phyloP scores from a whole-genome alignment of 2,329 filamentous ascomycete genomes.

The Fusarium continuum region DNA sequence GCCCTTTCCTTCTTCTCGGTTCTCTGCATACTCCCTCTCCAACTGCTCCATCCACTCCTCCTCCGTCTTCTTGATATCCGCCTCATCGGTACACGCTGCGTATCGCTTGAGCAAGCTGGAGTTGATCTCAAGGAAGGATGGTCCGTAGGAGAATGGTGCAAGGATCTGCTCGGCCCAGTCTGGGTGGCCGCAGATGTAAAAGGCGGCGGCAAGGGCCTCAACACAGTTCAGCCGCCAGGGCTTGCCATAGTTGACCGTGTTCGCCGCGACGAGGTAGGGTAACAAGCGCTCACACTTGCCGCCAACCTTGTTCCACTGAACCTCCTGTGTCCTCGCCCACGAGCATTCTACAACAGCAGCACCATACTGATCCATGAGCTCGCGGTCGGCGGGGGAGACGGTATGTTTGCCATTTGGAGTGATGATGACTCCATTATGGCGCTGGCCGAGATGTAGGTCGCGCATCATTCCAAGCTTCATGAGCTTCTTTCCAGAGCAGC shows the following conservation, averaged over 20 bases:
- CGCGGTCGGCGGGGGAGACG: constrained; percentile 82
- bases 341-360: constrained; percentile 97
- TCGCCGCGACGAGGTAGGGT: constrained; percentile 95
- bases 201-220: constrained; percentile 91
- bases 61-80: constrained; percentile 83
- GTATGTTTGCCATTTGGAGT: constrained; percentile 92
- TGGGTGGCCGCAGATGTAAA: constrained; percentile 87
- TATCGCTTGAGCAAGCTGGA: constrained; percentile 82
- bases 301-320: constrained; percentile 90
- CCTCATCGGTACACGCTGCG: constrained; percentile 82
- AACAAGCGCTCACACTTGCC: constrained; percentile 91
- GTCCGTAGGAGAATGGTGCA: constrained; percentile 86
- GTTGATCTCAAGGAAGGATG: constrained; percentile 92
- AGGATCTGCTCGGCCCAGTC: constrained; percentile 92
- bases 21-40: constrained; percentile 88
- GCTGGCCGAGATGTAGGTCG: constrained; percentile 89
- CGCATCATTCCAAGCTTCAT: constrained; percentile 95
- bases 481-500: constrained; percentile 93
- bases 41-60: constrained; percentile 89
- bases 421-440: constrained; percentile 90
- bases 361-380: constrained; percentile 85
- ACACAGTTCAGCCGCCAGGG: constrained; percentile 96
- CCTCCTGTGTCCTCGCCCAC: constrained; percentile 91
- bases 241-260: constrained; percentile 96
- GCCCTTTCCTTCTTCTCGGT: constrained; percentile 72